Evolutionary conservation across 345 rosid species (phyloP).

Genomic region (Linum lewisii): DNA sequence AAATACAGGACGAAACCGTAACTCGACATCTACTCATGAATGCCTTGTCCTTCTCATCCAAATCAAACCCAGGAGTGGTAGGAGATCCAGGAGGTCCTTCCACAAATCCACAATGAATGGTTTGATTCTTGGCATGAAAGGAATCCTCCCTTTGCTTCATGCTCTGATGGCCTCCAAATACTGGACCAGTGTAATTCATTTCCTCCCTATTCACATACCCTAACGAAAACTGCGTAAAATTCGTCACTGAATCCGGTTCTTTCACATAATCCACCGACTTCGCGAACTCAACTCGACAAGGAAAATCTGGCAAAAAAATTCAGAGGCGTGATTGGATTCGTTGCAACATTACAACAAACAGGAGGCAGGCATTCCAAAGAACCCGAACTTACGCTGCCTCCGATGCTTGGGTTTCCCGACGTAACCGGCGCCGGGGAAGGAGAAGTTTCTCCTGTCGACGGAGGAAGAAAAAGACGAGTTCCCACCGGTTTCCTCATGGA

Average conservation of each 20-base stretch:
- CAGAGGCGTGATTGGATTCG: not conserved
- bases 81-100: constrained; percentile 38
- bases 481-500: not conserved
- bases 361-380: not conserved
- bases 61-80: constrained; percentile 38
- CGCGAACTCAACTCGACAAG: constrained; percentile 50
- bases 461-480: not conserved
- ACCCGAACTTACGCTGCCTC: constrained; percentile 28
- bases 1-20: constrained; percentile 89
- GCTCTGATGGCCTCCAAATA: constrained; percentile 84
- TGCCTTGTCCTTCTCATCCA: constrained; percentile 51
- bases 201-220: constrained; percentile 45
- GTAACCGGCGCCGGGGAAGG: constrained; percentile 9
- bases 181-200: constrained; percentile 25
- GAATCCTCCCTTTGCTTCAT: constrained; percentile 66
- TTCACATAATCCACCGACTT: constrained; percentile 39
- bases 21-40: constrained; percentile 65
- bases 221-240: constrained; percentile 46
- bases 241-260: constrained; percentile 41
- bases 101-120: constrained; percentile 81
- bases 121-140: constrained; percentile 52
- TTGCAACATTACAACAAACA: not conserved
- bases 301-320: constrained; percentile 35
- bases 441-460: constrained; percentile 2
- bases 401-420: constrained; percentile 25